Evolutionary conservation across 139 green algal species (phyloP).

Genomic region (Klebsormidium nitens): DNA sequence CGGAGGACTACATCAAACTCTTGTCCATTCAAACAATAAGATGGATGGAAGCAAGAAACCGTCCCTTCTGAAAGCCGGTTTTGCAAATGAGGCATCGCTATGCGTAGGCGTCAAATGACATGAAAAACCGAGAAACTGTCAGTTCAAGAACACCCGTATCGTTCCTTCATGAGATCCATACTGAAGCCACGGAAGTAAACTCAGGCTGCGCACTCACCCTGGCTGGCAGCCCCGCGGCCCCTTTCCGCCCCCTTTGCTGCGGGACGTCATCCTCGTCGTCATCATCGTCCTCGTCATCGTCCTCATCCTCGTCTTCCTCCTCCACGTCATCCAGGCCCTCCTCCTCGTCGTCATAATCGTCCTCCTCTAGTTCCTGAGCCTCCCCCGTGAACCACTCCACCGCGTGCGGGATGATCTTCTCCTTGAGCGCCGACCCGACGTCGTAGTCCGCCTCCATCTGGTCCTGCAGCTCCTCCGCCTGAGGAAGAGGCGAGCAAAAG

Average conservation of each 20-base stretch:
- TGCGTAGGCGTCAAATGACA: too few species aligned
- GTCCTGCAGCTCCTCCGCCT: constrained; percentile 79
- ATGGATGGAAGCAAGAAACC: too few species aligned
- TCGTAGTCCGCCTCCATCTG: constrained; percentile 83
- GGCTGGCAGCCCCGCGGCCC: background rate
- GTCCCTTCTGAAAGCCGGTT: too few species aligned
- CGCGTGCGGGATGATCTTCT: constrained; percentile 79
- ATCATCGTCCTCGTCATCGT: constrained; percentile 34
- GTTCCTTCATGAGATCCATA: too few species aligned
- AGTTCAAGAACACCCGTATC: too few species aligned
- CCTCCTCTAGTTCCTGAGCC: constrained; percentile 59
- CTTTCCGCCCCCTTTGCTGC: background rate
- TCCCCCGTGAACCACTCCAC: constrained; percentile 90
- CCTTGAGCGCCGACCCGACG: constrained; percentile 56
- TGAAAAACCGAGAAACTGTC: too few species aligned
- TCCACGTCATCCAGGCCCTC: constrained; percentile 41
- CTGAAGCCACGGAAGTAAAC: too few species aligned
- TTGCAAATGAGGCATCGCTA: too few species aligned
- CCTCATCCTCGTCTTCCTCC: constrained; percentile 32
- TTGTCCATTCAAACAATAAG: too few species aligned
- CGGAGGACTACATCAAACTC: too few species aligned
- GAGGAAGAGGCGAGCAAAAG: constrained; percentile 10
- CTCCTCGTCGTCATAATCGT: constrained; percentile 51
- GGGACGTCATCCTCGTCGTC: constrained; percentile 7
- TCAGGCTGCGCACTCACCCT: background rate